These are phyloP conservation scores for Piper longum DNA, from an alignment of 164 flowering plant species.

Conservation along the genomic window DNA sequence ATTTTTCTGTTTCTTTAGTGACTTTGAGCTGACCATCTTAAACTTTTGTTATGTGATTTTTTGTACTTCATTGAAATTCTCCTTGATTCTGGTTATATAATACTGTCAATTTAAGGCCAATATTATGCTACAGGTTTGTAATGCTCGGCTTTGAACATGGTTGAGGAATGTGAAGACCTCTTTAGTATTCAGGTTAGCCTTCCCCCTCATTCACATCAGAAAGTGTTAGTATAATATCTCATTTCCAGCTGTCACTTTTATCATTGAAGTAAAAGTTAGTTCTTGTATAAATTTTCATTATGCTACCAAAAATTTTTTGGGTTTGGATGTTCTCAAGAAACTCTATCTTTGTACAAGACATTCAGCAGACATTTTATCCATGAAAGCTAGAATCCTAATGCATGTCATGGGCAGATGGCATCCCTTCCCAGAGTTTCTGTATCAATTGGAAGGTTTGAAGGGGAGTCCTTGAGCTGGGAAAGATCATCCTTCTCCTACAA, in stretches of 20 bases:
- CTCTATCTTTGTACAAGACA: too few species aligned
- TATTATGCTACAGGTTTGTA: constrained; percentile 2
- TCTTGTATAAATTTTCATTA: not conserved
- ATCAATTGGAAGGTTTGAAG: constrained; percentile 83
- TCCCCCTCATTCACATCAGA: not conserved
- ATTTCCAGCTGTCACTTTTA: not conserved
- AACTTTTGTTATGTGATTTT: too few species aligned
- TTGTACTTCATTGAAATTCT: too few species aligned
- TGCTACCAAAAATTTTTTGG: too few species aligned
- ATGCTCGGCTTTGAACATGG: constrained; percentile 23
- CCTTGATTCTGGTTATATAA: not conserved
- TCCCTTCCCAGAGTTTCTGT: constrained; percentile 63
- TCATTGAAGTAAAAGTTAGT: too few species aligned
- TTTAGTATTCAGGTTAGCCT: constrained; percentile 33
- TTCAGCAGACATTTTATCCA: too few species aligned
- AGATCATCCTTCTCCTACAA: constrained; percentile 78
- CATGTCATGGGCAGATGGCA: constrained; percentile 27
- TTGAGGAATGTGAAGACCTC: constrained; percentile 48
- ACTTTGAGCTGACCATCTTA: too few species aligned
- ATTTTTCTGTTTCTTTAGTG: too few species aligned
- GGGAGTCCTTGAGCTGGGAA: constrained; percentile 63
- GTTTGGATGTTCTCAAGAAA: too few species aligned
- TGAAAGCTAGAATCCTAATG: not conserved
- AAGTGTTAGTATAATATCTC: not conserved
- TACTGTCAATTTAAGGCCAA: not conserved